Conservation (phyloP, 2,329 filamentous ascomycete genomes). For the Neobulgaria alba region DNA sequence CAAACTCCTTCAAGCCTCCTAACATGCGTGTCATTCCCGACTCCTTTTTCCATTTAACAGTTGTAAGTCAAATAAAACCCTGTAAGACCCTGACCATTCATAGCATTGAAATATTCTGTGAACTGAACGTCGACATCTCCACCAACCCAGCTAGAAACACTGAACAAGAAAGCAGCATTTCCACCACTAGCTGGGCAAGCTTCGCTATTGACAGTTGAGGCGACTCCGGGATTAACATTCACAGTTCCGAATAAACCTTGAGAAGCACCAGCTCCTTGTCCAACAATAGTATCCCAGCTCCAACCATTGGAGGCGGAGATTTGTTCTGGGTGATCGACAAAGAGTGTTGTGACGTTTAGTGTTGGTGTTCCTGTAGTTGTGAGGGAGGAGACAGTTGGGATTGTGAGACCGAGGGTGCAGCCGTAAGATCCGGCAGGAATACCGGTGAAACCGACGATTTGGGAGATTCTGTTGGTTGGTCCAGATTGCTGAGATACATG, state of each 20-base stretch:
- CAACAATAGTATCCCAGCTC: slow-evolving; percentile 5
- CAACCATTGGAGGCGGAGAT: slow-evolving; percentile 8
- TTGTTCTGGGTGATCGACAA: background rate
- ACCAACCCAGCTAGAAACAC: slow-evolving; percentile 7
- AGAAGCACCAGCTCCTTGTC: background rate
- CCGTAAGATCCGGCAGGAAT: slow-evolving; percentile 13
- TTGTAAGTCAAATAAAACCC: slow-evolving; percentile 14
- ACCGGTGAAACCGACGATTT: slow-evolving; percentile 11
- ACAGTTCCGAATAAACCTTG: slow-evolving; percentile 35
- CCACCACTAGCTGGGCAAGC: slow-evolving; percentile 6
- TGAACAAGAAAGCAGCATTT: slow-evolving; percentile 13
- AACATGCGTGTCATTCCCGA: too few relatives aligned
- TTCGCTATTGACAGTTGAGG: slow-evolving; percentile 11
- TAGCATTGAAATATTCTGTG: slow-evolving; percentile 7
- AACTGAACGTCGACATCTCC: slow-evolving; percentile 6
- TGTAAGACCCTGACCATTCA: slow-evolving; percentile 6
- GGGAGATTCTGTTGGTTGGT: slow-evolving; percentile 6
- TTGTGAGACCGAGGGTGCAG: slow-evolving; percentile 12
- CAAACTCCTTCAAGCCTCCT: too few relatives aligned
- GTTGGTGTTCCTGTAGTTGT: slow-evolving; percentile 7
- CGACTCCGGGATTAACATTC: slow-evolving; percentile 4
- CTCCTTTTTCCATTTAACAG: slow-evolving; percentile 5
- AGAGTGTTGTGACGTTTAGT: slow-evolving; percentile 12
- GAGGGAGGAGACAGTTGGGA: slow-evolving; percentile 11
- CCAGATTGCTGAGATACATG: slow-evolving; percentile 8